These are phyloP conservation scores for Candida labiduridarum DNA, from an alignment of 1,139 yeast species.

Conservation along the genomic window DNA sequence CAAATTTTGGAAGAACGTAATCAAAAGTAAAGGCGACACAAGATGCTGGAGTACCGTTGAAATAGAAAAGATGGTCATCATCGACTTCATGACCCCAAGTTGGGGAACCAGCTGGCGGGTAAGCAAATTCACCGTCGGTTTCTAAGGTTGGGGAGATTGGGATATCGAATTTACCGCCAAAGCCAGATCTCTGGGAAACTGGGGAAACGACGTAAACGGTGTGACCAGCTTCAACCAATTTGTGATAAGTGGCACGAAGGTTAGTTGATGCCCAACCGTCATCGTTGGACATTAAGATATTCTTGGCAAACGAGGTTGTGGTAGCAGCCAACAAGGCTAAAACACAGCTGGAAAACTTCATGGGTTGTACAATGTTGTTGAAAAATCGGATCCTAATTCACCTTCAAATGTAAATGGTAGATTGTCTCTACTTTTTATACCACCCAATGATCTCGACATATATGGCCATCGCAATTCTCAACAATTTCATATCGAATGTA, in stretches of 20 bases:
- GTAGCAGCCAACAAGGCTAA: constrained; percentile 8
- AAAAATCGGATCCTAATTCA: too few species aligned
- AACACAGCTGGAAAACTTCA: constrained; percentile 8
- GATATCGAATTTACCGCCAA: constrained; percentile 54
- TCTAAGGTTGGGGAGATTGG: constrained; percentile 45
- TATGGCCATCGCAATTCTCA: too few species aligned
- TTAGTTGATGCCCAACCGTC: constrained; percentile 63
- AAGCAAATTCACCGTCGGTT: constrained; percentile 44
- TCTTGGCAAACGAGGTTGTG: constrained; percentile 34
- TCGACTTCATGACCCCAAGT: constrained; percentile 50
- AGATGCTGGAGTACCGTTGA: constrained; percentile 52
- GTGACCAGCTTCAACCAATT: constrained; percentile 54
- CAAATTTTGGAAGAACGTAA: constrained; percentile 43
- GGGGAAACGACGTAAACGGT: constrained; percentile 60
- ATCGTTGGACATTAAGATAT: constrained; percentile 59
- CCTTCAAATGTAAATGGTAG: too few species aligned
- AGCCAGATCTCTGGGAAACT: constrained; percentile 60
- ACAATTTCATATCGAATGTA: too few species aligned
- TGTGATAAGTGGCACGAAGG: constrained; percentile 60
- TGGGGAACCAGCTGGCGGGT: constrained; percentile 46
- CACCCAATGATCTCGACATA: too few species aligned
- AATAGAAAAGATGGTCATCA: constrained; percentile 49
- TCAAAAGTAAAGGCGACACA: constrained; percentile 46
- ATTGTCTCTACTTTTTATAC: too few species aligned
- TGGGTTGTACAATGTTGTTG: background rate